These are phyloP conservation scores for Candolleomyces eurysporus DNA, from an alignment of 768 basidiomycete species.

Conservation along the genomic window DNA sequence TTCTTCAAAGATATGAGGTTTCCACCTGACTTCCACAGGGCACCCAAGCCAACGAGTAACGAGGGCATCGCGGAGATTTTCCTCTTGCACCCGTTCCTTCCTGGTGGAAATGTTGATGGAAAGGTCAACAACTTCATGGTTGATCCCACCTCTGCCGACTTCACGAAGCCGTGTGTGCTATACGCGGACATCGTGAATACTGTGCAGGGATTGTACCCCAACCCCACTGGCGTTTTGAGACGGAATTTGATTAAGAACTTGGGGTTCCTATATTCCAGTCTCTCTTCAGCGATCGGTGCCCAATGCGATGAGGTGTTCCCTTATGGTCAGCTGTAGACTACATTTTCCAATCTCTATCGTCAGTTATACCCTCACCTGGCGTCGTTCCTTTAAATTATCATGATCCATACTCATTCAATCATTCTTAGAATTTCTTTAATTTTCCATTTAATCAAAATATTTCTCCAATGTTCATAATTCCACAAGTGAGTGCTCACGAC, in stretches of 20 bases:
- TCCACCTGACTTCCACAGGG: constrained; percentile 14
- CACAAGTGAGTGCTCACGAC: too few relatives aligned
- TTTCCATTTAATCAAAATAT: too few relatives aligned
- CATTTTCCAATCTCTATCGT: too few relatives aligned
- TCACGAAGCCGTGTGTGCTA: constrained; percentile 11
- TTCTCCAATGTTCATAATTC: too few relatives aligned
- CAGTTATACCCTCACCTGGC: too few relatives aligned
- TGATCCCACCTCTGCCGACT: constrained; percentile 10
- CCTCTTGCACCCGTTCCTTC: constrained; percentile 10
- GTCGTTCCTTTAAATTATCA: too few relatives aligned
- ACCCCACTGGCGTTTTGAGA: constrained; percentile 12
- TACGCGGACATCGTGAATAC: constrained; percentile 19
- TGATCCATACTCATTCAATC: too few relatives aligned
- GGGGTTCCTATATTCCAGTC: constrained; percentile 2
- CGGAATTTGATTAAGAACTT: constrained; percentile 13
- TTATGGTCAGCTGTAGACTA: constrained; percentile 3
- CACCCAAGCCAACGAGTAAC: constrained; percentile 1
- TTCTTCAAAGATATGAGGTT: constrained; percentile 16
- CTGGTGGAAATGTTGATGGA: constrained; percentile 14
- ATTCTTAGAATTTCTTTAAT: too few relatives aligned
- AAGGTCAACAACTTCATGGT: constrained; percentile 11
- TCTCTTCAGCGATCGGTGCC: background rate
- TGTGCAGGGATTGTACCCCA: constrained; percentile 15
- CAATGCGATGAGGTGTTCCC: constrained; percentile 12
- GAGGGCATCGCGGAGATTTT: constrained; percentile 1